Percentiles rank a stretch among this genome's conserved stretches.
Conservation (phyloP, 257 asterid genomes). For the Fraxinus quadrangulata region DNA sequence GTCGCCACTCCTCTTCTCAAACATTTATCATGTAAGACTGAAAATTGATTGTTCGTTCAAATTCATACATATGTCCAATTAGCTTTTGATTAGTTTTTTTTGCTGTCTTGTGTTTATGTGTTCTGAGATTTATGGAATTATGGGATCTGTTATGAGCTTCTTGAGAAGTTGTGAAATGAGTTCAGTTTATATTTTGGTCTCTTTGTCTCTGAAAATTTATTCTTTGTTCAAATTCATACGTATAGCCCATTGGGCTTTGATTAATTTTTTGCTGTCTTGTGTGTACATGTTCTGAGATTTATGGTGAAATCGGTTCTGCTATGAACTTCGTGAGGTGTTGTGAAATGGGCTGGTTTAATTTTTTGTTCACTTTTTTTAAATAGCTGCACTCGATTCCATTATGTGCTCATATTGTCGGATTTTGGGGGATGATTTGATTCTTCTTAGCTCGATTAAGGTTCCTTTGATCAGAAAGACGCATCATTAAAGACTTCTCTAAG, state of each 20-base stretch:
- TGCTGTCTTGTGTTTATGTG: constrained; percentile 6
- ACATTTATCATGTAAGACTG: constrained; percentile 59
- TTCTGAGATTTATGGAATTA: neutral
- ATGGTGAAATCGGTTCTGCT: neutral
- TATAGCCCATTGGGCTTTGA: neutral
- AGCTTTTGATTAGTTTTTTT: neutral
- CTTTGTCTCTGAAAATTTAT: constrained; percentile 37
- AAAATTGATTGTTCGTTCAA: neutral
- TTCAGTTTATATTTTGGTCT: constrained; percentile 50
- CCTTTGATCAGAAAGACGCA: neutral
- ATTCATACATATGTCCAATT: neutral
- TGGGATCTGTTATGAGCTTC: constrained; percentile 7
- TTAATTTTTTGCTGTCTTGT: neutral
- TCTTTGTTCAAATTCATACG: neutral
- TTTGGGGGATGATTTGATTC: neutral
- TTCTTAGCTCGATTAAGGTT: neutral
- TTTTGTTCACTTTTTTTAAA: neutral
- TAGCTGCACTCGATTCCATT: neutral
- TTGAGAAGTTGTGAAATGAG: constrained; percentile 24
- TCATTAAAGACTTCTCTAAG: neutral
- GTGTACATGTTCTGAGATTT: neutral
- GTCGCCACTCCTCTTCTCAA: constrained; percentile 71
- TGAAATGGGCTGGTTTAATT: constrained; percentile 19
- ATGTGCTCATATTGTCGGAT: neutral
- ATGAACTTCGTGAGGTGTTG: constrained; percentile 16